Evolutionary conservation across 345 rosid species (phyloP).

Genomic region (Conringia planisiliqua): DNA sequence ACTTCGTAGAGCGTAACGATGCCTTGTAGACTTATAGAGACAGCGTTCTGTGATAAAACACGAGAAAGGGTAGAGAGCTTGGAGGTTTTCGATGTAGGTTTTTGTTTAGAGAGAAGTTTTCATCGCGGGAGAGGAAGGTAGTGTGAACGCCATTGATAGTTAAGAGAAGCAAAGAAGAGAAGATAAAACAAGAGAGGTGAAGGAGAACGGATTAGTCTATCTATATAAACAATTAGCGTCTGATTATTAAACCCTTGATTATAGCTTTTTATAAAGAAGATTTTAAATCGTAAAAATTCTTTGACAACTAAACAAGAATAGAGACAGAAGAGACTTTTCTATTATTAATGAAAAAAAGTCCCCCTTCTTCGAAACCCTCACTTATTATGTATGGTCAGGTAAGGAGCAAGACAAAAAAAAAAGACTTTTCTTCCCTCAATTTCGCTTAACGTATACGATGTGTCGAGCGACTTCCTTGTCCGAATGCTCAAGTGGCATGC

Average conservation of each 20-base stretch:
- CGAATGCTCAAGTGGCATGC: too few relatives aligned
- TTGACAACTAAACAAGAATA: too few relatives aligned
- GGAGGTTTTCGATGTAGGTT: constrained; percentile 20
- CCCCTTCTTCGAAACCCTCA: too few relatives aligned
- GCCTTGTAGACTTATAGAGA: constrained; percentile 17
- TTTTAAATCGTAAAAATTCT: too few relatives aligned
- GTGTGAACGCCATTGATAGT: constrained; percentile 23
- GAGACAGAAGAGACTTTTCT: too few relatives aligned
- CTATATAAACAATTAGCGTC: not conserved
- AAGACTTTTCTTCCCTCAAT: too few relatives aligned
- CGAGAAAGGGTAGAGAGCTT: constrained; percentile 22
- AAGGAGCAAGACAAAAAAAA: too few relatives aligned
- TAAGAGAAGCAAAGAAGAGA: not conserved
- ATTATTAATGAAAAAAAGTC: too few relatives aligned
- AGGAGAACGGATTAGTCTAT: not conserved
- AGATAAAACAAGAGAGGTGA: not conserved
- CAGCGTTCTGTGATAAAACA: constrained; percentile 7
- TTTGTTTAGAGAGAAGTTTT: constrained; percentile 32
- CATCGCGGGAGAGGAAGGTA: not conserved
- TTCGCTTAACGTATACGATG: too few relatives aligned
- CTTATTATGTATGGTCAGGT: too few relatives aligned
- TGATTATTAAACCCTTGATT: constrained; percentile 43
- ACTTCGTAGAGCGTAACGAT: constrained; percentile 19
- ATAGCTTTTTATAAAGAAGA: not conserved
- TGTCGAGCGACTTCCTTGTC: too few relatives aligned